A percentile compares a stretch with the other conserved stretches of the same genome.
These are phyloP conservation scores for Durio zibethinus DNA, from an alignment of 345 rosid genomes.

Conservation along the genomic window DNA sequence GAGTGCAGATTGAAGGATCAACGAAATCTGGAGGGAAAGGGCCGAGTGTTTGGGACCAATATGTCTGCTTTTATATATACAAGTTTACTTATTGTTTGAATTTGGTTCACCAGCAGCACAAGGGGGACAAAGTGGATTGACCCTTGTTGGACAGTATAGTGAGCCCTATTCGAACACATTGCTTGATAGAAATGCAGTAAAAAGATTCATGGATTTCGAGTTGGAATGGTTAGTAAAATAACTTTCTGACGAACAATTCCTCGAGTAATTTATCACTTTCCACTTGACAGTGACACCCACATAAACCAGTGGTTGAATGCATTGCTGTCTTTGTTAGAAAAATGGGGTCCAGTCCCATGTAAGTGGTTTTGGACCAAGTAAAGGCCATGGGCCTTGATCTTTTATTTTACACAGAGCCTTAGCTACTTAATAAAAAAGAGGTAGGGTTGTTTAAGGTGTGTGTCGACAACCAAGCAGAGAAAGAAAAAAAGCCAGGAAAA, in stretches of 20 bases:
- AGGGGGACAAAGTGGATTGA: slow-evolving; percentile 41
- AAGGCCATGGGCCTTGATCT: no score
- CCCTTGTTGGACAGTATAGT: slow-evolving; percentile 27
- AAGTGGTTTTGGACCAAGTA: no score
- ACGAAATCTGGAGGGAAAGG: slow-evolving; percentile 25
- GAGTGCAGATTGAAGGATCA: slow-evolving; percentile 40
- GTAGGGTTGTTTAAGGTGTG: no score
- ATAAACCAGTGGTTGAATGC: neutral
- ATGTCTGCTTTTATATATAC: neutral
- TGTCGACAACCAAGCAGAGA: no score
- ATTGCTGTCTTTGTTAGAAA: neutral
- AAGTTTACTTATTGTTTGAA: neutral
- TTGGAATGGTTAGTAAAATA: slow-evolving; percentile 37
- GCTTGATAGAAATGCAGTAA: slow-evolving; percentile 28
- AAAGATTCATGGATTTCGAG: slow-evolving; percentile 37
- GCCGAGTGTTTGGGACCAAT: slow-evolving; percentile 36
- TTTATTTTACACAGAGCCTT: no score
- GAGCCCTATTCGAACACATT: slow-evolving; percentile 35
- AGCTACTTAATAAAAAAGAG: no score
- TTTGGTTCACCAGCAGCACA: slow-evolving; percentile 21
- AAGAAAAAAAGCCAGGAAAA: no score
- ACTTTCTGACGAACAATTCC: neutral
- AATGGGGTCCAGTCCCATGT: no score
- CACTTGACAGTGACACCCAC: neutral
- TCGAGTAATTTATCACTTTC: neutral